These are phyloP conservation scores for Boechera retrofracta DNA, from an alignment of 345 rosid species.

Conservation along the genomic window DNA sequence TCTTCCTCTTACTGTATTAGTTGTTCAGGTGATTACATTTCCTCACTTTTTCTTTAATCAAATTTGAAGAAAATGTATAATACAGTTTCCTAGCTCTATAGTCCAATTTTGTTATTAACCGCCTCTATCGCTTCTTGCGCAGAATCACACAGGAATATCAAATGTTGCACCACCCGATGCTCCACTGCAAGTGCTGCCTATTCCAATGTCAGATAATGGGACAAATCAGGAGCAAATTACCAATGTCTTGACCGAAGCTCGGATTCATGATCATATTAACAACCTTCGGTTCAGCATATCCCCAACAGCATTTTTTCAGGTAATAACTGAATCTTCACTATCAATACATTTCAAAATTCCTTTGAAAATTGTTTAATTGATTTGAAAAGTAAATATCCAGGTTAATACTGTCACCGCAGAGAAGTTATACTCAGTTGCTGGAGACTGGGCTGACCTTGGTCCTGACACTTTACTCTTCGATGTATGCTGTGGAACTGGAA, in stretches of 20 bases:
- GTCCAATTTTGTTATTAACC: background rate
- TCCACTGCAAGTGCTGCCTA: constrained; percentile 60
- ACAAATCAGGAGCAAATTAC: constrained; percentile 40
- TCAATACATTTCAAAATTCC: constrained; percentile 6
- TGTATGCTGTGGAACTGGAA: constrained; percentile 97
- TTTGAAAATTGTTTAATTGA: constrained; percentile 25
- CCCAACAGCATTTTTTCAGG: constrained; percentile 98
- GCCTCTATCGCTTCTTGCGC: constrained; percentile 27
- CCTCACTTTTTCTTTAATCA: background rate
- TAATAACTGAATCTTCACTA: constrained; percentile 33
- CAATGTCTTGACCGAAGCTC: constrained; percentile 58
- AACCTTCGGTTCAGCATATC: constrained; percentile 84
- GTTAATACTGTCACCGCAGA: constrained; percentile 96
- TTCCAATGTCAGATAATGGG: constrained; percentile 51
- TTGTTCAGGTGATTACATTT: constrained; percentile 74
- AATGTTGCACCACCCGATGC: constrained; percentile 91
- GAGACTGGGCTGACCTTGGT: constrained; percentile 93
- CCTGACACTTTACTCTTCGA: constrained; percentile 89
- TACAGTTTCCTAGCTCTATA: background rate
- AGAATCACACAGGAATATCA: constrained; percentile 98
- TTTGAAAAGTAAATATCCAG: constrained; percentile 48
- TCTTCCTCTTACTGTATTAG: constrained; percentile 82
- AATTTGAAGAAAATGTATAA: background rate
- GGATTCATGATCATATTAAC: constrained; percentile 84
- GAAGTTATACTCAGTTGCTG: constrained; percentile 92